phyloP scores from a whole-genome alignment of 1,139 yeast genomes.

The Protomyces pachydermus region DNA sequence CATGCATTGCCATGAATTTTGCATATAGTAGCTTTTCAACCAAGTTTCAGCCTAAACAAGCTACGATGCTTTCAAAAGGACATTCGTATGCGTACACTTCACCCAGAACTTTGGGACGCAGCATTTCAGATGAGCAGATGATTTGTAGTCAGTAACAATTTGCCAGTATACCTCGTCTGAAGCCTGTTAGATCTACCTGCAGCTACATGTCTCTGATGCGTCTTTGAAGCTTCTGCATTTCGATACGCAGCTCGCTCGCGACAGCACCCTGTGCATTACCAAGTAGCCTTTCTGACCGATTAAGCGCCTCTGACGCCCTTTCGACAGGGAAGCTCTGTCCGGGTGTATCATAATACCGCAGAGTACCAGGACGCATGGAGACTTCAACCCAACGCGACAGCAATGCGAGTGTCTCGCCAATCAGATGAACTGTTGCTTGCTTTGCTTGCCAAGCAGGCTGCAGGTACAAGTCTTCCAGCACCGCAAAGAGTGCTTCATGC shows the following conservation, averaged over 20 bases:
- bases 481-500: slow-evolving; percentile 63
- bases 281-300: neutral
- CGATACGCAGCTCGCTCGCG: neutral
- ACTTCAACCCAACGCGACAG: slow-evolving; percentile 6
- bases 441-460: slow-evolving; percentile 35
- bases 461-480: slow-evolving; percentile 58
- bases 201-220: neutral
- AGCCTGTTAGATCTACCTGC: neutral
- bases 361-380: slow-evolving; percentile 3
- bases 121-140: too few relatives aligned
- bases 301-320: neutral
- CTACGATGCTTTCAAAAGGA: neutral
- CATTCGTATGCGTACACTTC: too few relatives aligned
- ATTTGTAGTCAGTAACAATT: too few relatives aligned
- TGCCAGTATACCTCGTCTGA: too few relatives aligned
- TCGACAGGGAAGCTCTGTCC: neutral
- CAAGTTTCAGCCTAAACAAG: too few relatives aligned
- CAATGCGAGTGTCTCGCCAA: slow-evolving; percentile 17
- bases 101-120: too few relatives aligned
- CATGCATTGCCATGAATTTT: slow-evolving; percentile 10
- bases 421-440: slow-evolving; percentile 22
- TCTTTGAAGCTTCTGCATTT: neutral
- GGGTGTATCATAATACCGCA: neutral
- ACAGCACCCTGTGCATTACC: neutral
- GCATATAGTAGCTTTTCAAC: too few relatives aligned